Evolutionary conservation across 495 filamentous ascomycete species (phyloP).

Genomic region (Daldinia bambusicola): DNA sequence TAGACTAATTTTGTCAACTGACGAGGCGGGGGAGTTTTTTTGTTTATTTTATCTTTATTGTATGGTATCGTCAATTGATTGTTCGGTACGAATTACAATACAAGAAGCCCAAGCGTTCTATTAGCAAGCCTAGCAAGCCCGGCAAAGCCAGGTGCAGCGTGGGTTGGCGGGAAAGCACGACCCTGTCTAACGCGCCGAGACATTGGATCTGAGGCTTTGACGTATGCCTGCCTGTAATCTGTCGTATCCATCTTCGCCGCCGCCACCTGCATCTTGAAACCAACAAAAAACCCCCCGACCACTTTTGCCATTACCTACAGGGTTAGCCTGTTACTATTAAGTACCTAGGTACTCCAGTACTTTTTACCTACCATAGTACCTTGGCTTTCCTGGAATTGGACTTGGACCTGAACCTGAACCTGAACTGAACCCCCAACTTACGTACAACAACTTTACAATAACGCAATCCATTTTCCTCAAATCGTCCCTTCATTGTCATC

Average conservation of each 20-base stretch:
- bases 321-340: neutral
- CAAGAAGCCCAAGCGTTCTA: conserved; percentile 19
- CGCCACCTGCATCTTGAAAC: conserved; percentile 39
- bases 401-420: neutral
- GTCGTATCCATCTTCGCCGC: conserved; percentile 40
- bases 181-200: conserved; percentile 31
- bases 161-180: conserved; percentile 19
- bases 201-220: conserved; percentile 37
- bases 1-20: neutral
- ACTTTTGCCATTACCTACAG: neutral
- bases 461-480: neutral
- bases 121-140: conserved; percentile 2
- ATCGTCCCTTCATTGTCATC: neutral
- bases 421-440: conserved; percentile 2
- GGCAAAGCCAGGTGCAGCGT: too few species aligned
- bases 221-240: conserved; percentile 31
- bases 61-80: neutral
- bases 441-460: neutral
- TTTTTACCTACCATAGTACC: conserved; percentile 4
- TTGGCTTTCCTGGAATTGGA: too few species aligned
- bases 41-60: neutral
- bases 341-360: too few species aligned
- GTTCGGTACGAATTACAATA: conserved; percentile 9
- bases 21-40: neutral
- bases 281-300: conserved; percentile 11